phyloP scores from a whole-genome alignment of 2,329 filamentous ascomycete genomes.

The Ceratocystis lukuohia region DNA sequence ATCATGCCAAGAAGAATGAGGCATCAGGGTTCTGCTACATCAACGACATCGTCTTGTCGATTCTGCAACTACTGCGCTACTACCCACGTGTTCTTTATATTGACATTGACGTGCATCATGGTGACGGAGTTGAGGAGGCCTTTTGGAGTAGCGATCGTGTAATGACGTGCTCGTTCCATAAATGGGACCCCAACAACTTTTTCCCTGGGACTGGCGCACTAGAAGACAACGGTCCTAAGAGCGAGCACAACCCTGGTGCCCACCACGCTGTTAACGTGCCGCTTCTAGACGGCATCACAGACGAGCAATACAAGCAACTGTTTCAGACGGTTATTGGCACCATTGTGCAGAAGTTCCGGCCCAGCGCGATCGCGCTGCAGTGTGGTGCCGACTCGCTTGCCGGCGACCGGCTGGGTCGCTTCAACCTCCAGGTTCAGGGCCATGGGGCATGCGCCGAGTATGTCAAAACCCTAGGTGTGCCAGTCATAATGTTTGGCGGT shows the following conservation, averaged over 20 bases:
- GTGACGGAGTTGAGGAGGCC: constrained; percentile 80
- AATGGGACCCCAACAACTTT: constrained; percentile 73
- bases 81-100: constrained; percentile 85
- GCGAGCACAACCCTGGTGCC: constrained; percentile 72
- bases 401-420: constrained; percentile 82
- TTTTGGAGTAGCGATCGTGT: constrained; percentile 83
- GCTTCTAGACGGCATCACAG: constrained; percentile 78
- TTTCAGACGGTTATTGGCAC: constrained; percentile 70
- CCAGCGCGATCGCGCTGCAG: constrained; percentile 81
- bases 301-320: constrained; percentile 73
- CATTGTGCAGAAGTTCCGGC: constrained; percentile 72
- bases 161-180: constrained; percentile 91
- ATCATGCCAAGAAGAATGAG: constrained; percentile 90
- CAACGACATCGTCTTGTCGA: constrained; percentile 93
- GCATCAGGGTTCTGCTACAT: constrained; percentile 97
- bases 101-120: constrained; percentile 85
- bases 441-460: constrained; percentile 85
- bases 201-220: constrained; percentile 86
- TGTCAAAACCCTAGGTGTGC: constrained; percentile 67
- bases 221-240: constrained; percentile 70
- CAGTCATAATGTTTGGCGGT: constrained; percentile 81
- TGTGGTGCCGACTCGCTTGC: constrained; percentile 92
- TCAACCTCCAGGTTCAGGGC: constrained; percentile 91
- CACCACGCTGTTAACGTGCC: constrained; percentile 87
- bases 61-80: constrained; percentile 71